Percentiles rank a stretch among this genome's conserved stretches.
These are phyloP conservation scores for Metroxylon sagu DNA, from an alignment of 176 grass and related monocot species.

Conservation along the genomic window DNA sequence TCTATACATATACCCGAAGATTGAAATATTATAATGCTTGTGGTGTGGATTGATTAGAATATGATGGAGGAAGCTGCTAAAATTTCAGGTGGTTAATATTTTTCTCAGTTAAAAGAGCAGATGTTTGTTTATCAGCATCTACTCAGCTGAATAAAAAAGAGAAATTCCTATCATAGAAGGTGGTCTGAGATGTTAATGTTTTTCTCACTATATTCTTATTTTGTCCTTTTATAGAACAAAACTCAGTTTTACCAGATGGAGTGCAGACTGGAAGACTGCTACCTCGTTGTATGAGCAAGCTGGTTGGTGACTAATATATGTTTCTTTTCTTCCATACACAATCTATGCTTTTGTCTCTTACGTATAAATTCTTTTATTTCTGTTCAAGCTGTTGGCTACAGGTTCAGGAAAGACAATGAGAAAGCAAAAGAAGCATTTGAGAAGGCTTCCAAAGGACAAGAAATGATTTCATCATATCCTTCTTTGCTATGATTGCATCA, in stretches of 20 bases:
- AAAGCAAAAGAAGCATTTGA: conserved; percentile 99
- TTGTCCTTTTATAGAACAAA: conserved; percentile 54
- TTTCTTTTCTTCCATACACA: conserved; percentile 5
- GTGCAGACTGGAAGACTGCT: conserved; percentile 85
- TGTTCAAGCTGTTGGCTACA: conserved; percentile 75
- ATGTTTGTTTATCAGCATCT: too few species aligned
- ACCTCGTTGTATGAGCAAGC: conserved; percentile 90
- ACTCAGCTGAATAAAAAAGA: too few species aligned
- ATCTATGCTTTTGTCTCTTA: neutral
- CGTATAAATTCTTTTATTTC: conserved; percentile 22
- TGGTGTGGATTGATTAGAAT: too few species aligned
- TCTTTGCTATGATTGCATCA: neutral
- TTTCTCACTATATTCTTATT: neutral
- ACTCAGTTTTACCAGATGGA: conserved; percentile 97
- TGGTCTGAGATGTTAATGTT: neutral
- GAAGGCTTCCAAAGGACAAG: conserved; percentile 98
- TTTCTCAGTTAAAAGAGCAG: too few species aligned
- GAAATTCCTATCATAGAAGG: too few species aligned
- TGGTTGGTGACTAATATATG: conserved; percentile 36
- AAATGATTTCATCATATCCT: conserved; percentile 95
- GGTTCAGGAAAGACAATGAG: conserved; percentile 75
- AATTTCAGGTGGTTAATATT: too few species aligned
- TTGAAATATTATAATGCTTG: too few species aligned
- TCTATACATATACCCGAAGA: too few species aligned
- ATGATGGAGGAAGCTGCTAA: too few species aligned